Percentiles rank a stretch among this genome's conserved stretches.
phyloP scores from a whole-genome alignment of 2,329 filamentous ascomycete species.

The Talaromyces marneffei region DNA sequence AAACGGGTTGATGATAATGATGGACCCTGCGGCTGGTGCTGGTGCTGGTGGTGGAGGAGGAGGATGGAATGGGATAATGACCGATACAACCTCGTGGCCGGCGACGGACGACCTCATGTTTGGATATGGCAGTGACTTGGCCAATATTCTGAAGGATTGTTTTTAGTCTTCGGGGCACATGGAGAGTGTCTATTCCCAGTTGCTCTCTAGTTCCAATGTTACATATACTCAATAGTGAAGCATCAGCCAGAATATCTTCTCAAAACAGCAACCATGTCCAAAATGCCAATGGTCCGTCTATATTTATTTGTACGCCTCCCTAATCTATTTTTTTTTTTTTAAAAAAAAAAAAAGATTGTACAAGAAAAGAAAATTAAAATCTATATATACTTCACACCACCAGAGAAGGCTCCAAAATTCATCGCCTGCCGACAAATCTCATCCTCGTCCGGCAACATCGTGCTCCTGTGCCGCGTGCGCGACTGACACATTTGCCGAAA shows the following conservation, averaged over 20 bases:
- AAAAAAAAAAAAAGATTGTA: background rate
- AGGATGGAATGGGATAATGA: conserved; percentile 22
- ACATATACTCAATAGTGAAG: background rate
- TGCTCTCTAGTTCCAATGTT: no score
- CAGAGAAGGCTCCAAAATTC: background rate
- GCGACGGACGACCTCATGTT: conserved; percentile 32
- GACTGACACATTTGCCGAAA: conserved; percentile 68
- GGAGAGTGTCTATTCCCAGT: no score
- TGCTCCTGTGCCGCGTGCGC: background rate
- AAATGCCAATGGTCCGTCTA: background rate
- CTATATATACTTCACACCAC: background rate
- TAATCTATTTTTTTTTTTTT: no score
- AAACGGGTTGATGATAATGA: background rate
- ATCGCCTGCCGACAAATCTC: conserved; percentile 10
- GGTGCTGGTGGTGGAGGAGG: background rate
- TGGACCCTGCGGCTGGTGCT: background rate
- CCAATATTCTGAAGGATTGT: conserved; percentile 50
- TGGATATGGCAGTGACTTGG: conserved; percentile 52
- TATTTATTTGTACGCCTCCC: background rate
- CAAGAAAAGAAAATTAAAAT: background rate
- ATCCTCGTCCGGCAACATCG: conserved; percentile 9
- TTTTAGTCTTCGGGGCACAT: background rate
- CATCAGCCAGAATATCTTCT: background rate
- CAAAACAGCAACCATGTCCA: background rate
- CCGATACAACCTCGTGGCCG: conserved; percentile 25